A percentile compares a stretch with the other conserved stretches of the same genome.
These are phyloP conservation scores for Jackrogersella minutella DNA, from an alignment of 495 filamentous ascomycete species.

Conservation along the genomic window DNA sequence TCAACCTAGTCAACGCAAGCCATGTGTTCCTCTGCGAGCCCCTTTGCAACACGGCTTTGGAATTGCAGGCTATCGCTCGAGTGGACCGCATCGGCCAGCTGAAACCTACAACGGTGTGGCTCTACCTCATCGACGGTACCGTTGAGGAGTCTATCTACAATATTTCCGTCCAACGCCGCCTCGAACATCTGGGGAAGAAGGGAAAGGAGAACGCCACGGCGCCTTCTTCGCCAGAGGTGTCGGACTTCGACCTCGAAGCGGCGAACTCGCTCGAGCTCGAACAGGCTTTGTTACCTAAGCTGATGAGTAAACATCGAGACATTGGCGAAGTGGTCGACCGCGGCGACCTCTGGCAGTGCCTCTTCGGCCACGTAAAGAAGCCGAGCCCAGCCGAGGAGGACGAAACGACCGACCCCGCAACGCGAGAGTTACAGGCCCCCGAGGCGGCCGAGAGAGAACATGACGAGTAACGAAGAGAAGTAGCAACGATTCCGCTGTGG, in stretches of 20 bases:
- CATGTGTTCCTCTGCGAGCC: conserved; percentile 97
- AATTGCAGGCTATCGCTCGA: conserved; percentile 91
- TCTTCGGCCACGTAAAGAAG: conserved; percentile 76
- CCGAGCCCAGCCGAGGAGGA: too few relatives aligned
- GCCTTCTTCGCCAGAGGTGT: conserved; percentile 20
- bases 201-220: conserved; percentile 46
- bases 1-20: conserved; percentile 91
- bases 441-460: conserved; percentile 5
- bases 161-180: conserved; percentile 77
- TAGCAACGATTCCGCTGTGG: conserved; percentile 8
- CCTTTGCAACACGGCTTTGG: conserved; percentile 88
- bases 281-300: conserved; percentile 66
- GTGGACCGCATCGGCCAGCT: conserved; percentile 94
- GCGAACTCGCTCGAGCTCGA: conserved; percentile 87
- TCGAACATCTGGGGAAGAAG: conserved; percentile 72
- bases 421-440: too few relatives aligned
- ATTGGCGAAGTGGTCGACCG: conserved; percentile 84
- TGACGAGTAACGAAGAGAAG: neutral
- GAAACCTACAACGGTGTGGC: conserved; percentile 89
- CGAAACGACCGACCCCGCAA: too few relatives aligned
- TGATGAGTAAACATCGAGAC: conserved; percentile 72
- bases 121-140: conserved; percentile 87
- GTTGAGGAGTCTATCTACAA: conserved; percentile 92
- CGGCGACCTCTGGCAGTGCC: conserved; percentile 87
- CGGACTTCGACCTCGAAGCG: conserved; percentile 71